Percentiles rank a stretch among this genome's conserved stretches.
Conservation (phyloP, 495 filamentous ascomycete species). For the Penicillium malachiteum region DNA sequence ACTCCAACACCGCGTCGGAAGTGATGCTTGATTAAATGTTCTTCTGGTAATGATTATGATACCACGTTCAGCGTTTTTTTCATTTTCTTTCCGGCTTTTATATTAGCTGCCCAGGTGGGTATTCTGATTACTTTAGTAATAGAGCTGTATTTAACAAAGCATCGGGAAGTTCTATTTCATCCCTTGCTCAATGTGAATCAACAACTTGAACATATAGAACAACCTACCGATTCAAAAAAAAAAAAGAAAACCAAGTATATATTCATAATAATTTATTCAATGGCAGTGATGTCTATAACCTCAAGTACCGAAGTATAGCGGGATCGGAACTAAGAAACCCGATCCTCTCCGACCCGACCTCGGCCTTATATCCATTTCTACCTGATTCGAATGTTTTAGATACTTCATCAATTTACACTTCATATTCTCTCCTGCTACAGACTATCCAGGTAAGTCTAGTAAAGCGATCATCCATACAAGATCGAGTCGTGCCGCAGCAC, state of each 20-base stretch:
- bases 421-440: neutral
- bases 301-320: neutral
- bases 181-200: too few species aligned
- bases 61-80: neutral
- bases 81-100: neutral
- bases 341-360: conserved; percentile 23
- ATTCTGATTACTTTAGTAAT: too few species aligned
- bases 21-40: conserved; percentile 12
- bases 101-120: too few species aligned
- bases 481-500: too few species aligned
- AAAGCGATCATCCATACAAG: too few species aligned
- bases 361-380: conserved; percentile 1
- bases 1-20: conserved; percentile 52
- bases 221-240: too few species aligned
- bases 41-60: conserved; percentile 4
- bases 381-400: neutral
- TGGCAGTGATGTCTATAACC: neutral
- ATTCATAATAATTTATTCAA: too few species aligned
- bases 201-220: too few species aligned
- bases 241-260: too few species aligned
- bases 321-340: conserved; percentile 22
- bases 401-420: neutral
- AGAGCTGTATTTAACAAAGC: too few species aligned
- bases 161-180: too few species aligned
- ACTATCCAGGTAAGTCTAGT: too few species aligned